Conservation (phyloP, 1,284 basidiomycete species). For the Phellinidium pouzarii region DNA sequence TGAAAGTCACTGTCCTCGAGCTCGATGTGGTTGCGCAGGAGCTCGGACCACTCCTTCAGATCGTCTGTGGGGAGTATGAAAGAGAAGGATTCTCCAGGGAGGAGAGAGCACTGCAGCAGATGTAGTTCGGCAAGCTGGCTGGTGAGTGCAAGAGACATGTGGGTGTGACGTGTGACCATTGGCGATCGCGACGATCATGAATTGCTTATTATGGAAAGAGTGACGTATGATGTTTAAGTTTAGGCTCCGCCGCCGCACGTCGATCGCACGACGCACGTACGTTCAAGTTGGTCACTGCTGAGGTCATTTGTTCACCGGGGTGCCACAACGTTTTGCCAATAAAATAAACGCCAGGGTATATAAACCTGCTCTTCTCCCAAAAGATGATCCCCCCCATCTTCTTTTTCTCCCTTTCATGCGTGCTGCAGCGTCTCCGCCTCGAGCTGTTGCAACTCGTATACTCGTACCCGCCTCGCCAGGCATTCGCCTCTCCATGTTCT, state of each 20-base stretch:
- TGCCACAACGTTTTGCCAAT: too few species aligned
- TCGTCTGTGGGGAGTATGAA: slow-evolving; percentile 16
- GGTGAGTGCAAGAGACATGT: not conserved
- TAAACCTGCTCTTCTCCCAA: not conserved
- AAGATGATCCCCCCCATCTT: not conserved
- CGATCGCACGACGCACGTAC: too few species aligned
- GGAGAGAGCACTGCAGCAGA: slow-evolving; percentile 28
- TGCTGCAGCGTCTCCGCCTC: not conserved
- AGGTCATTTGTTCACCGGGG: slow-evolving; percentile 6
- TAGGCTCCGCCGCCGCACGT: too few species aligned
- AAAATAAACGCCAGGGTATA: not conserved
- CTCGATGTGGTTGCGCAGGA: slow-evolving; percentile 7
- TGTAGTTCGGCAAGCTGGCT: slow-evolving; percentile 23
- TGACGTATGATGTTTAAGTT: too few species aligned
- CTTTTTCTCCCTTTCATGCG: slow-evolving; percentile 1
- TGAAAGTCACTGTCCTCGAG: not conserved
- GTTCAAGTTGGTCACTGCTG: not conserved
- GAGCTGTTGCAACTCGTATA: slow-evolving; percentile 7
- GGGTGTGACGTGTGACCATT: not conserved
- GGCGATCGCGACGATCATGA: not conserved
- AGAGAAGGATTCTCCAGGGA: slow-evolving; percentile 29
- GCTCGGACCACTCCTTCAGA: slow-evolving; percentile 11
- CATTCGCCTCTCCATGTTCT: slow-evolving; percentile 26
- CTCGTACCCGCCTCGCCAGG: slow-evolving; percentile 11
- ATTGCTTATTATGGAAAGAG: too few species aligned